Evolutionary conservation across 2,329 filamentous ascomycete genomes (phyloP).

Genomic region (Cladophialophora chaetospira): DNA sequence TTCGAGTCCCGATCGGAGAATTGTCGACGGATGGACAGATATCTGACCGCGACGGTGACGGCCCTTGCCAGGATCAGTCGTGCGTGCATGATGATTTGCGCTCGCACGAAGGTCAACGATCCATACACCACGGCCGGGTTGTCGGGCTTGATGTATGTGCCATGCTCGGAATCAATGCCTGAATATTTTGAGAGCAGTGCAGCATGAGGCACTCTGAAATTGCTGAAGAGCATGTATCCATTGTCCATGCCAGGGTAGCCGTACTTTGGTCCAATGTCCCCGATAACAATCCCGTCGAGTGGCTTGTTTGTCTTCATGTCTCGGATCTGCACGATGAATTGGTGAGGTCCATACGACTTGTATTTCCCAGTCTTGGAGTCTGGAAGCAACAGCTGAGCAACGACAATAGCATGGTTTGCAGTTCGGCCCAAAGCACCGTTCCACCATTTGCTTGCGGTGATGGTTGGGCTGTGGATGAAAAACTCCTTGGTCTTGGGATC

Average conservation of each 20-base stretch:
- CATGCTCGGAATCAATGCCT: constrained; percentile 49
- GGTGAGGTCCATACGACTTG: constrained; percentile 53
- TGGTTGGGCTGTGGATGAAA: constrained; percentile 53
- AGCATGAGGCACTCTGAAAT: constrained; percentile 50
- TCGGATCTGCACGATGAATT: constrained; percentile 56
- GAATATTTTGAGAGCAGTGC: constrained; percentile 55
- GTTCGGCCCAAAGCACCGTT: constrained; percentile 56
- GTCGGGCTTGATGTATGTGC: constrained; percentile 49
- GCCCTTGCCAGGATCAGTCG: constrained; percentile 55
- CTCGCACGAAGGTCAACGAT: constrained; percentile 51
- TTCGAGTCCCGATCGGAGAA: constrained; percentile 53
- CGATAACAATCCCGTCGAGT: constrained; percentile 52
- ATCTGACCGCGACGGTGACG: constrained; percentile 56
- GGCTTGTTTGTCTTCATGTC: constrained; percentile 52
- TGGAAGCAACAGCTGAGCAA: constrained; percentile 54
- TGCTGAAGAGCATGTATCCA: constrained; percentile 56
- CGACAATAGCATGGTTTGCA: constrained; percentile 59
- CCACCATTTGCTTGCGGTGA: constrained; percentile 59
- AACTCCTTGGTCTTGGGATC: constrained; percentile 50
- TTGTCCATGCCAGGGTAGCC: constrained; percentile 58
- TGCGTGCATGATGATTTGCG: constrained; percentile 47
- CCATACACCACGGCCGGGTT: constrained; percentile 55
- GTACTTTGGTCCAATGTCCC: constrained; percentile 60
- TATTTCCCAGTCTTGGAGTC: constrained; percentile 38
- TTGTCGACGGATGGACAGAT: constrained; percentile 52